These are phyloP conservation scores for Coemansia erecta DNA, from an alignment of 192 early-diverging fungal genomes.

Conservation along the genomic window DNA sequence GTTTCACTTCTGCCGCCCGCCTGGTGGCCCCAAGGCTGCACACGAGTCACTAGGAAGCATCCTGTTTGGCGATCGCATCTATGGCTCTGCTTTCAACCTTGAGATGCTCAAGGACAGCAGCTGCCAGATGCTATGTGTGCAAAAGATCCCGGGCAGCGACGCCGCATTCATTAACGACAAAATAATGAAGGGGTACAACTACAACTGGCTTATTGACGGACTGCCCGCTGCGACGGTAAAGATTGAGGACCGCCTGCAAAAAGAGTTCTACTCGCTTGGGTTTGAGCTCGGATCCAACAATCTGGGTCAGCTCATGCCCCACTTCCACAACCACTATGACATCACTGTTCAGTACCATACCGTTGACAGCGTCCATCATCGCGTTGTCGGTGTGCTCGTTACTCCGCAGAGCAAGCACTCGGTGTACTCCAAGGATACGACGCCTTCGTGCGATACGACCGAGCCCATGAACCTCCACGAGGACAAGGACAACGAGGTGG, in stretches of 20 bases:
- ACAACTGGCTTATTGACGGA: conserved; percentile 90
- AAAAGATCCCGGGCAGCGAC: conserved; percentile 64
- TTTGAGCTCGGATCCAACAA: conserved; percentile 69
- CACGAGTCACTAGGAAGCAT: conserved; percentile 88
- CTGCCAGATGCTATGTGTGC: conserved; percentile 68
- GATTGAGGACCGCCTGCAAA: conserved; percentile 54
- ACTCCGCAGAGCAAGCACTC: conserved; percentile 63
- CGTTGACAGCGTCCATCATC: conserved; percentile 59
- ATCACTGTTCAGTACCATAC: conserved; percentile 83
- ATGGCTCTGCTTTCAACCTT: conserved; percentile 76
- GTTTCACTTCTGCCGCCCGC: conserved; percentile 85
- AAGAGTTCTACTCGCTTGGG: conserved; percentile 71
- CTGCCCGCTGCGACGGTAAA: conserved; percentile 74
- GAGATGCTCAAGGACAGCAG: conserved; percentile 56
- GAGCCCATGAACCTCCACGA: conserved; percentile 53
- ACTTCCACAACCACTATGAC: conserved; percentile 85
- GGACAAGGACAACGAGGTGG: conserved; percentile 40
- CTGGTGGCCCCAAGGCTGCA: conserved; percentile 59
- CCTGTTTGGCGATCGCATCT: conserved; percentile 94
- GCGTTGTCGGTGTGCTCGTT: conserved; percentile 88
- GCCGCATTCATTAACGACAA: conserved; percentile 86
- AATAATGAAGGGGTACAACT: conserved; percentile 70
- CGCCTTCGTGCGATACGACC: conserved; percentile 30
- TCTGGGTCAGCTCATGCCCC: conserved; percentile 32
- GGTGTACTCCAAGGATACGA: conserved; percentile 21